Conservation (phyloP, 768 basidiomycete genomes). For the Podaxis sp. region DNA sequence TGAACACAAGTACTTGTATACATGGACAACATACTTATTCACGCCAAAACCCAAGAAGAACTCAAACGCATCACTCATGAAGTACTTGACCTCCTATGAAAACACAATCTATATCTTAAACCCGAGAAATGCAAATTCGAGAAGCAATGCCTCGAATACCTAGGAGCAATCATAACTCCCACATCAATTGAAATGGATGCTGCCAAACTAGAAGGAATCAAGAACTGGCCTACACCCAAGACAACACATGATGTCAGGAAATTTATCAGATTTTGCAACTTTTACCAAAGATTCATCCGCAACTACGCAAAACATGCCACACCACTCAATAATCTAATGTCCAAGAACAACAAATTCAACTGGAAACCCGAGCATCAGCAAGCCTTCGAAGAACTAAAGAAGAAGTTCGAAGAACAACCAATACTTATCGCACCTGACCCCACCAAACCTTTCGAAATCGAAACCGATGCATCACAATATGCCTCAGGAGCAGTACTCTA, state of each 20-base stretch:
- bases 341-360: slow-evolving; percentile 22
- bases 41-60: neutral
- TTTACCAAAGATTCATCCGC: slow-evolving; percentile 33
- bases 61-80: neutral
- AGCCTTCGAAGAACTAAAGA: slow-evolving; percentile 31
- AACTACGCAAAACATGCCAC: slow-evolving; percentile 23
- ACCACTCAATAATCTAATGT: neutral
- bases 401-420: slow-evolving; percentile 22
- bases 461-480: slow-evolving; percentile 31
- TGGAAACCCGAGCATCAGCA: slow-evolving; percentile 23
- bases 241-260: slow-evolving; percentile 30
- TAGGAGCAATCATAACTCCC: slow-evolving; percentile 31
- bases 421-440: slow-evolving; percentile 24
- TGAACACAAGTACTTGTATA: too few species aligned
- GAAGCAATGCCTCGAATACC: slow-evolving; percentile 25
- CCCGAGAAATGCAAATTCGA: slow-evolving; percentile 40
- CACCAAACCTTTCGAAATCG: slow-evolving; percentile 23
- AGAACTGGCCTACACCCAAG: slow-evolving; percentile 32
- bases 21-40: neutral
- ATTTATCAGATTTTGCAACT: slow-evolving; percentile 43
- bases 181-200: slow-evolving; percentile 31
- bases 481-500: slow-evolving; percentile 32
- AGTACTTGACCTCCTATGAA: slow-evolving; percentile 17
- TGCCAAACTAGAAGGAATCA: slow-evolving; percentile 30
- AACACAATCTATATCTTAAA: slow-evolving; percentile 33